phyloP scores from a whole-genome alignment of 345 rosid genomes.

The Dimocarpus longan region DNA sequence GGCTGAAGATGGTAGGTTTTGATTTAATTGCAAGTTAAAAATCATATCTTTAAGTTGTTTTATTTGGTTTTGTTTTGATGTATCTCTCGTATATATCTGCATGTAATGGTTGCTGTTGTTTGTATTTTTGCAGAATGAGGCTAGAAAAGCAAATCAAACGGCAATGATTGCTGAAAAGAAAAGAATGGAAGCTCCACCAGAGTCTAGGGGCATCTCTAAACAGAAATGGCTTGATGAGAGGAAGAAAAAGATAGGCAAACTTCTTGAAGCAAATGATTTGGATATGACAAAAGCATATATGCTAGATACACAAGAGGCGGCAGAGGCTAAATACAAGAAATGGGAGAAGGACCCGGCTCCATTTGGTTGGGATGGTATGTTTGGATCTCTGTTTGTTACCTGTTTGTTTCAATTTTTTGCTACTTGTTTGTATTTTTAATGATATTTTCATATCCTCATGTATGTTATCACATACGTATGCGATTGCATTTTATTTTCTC shows the following conservation, averaged over 20 bases:
- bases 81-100: not conserved
- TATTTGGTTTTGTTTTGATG: not conserved
- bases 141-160: conserved; percentile 85
- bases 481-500: not conserved
- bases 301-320: conserved; percentile 92
- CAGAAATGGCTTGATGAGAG: conserved; percentile 93
- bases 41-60: conserved; percentile 11
- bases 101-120: conserved; percentile 4
- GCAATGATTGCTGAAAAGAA: conserved; percentile 92
- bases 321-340: conserved; percentile 87
- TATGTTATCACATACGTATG: not conserved
- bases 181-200: conserved; percentile 81
- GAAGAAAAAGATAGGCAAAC: conserved; percentile 86
- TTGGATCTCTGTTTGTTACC: not conserved
- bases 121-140: conserved; percentile 59
- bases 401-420: not conserved
- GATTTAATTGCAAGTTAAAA: not conserved
- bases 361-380: conserved; percentile 93
- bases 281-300: conserved; percentile 80
- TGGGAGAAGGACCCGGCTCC: conserved; percentile 99
- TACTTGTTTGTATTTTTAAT: not conserved
- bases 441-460: not conserved
- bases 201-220: conserved; percentile 87
- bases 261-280: conserved; percentile 90
- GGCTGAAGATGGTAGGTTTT: conserved; percentile 75